phyloP scores from a whole-genome alignment of 768 basidiomycete genomes.

The Lactarius pseudohatsudake region DNA sequence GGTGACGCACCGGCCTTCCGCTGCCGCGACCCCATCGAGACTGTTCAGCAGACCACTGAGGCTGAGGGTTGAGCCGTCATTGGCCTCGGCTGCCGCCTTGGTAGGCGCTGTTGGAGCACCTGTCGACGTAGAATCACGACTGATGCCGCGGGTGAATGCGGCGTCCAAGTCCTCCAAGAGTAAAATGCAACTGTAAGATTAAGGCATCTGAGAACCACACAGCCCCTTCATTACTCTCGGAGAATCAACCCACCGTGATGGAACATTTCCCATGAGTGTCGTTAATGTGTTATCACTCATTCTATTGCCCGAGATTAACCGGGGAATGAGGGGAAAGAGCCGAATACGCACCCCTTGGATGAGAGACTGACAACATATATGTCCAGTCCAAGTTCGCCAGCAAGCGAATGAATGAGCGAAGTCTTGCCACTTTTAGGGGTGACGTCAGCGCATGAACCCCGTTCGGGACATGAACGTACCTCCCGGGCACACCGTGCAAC shows the following conservation, averaged over 20 bases:
- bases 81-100: constrained; percentile 41
- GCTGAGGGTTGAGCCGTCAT: constrained; percentile 80
- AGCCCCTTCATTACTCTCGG: constrained; percentile 16
- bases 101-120: constrained; percentile 57
- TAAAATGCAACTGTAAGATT: constrained; percentile 69
- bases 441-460: constrained; percentile 27
- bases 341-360: constrained; percentile 67
- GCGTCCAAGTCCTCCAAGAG: constrained; percentile 94
- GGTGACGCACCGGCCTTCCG: constrained; percentile 73
- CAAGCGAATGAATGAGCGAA: constrained; percentile 80
- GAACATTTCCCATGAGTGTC: constrained; percentile 86
- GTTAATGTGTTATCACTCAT: constrained; percentile 91
- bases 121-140: constrained; percentile 77
- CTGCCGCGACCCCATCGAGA: constrained; percentile 82
- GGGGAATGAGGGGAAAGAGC: constrained; percentile 14
- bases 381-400: constrained; percentile 82
- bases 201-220: constrained; percentile 26
- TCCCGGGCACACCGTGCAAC: constrained; percentile 82
- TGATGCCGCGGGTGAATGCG: constrained; percentile 85
- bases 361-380: constrained; percentile 91
- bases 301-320: constrained; percentile 40
- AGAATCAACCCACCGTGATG: constrained; percentile 57
- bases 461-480: constrained; percentile 42
- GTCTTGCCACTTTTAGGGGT: constrained; percentile 67
- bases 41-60: constrained; percentile 84